A percentile compares a stretch with the other conserved stretches of the same genome.
Evolutionary conservation across 2,329 filamentous ascomycete species (phyloP).

Genomic region (Pseudocercospora cruenta): DNA sequence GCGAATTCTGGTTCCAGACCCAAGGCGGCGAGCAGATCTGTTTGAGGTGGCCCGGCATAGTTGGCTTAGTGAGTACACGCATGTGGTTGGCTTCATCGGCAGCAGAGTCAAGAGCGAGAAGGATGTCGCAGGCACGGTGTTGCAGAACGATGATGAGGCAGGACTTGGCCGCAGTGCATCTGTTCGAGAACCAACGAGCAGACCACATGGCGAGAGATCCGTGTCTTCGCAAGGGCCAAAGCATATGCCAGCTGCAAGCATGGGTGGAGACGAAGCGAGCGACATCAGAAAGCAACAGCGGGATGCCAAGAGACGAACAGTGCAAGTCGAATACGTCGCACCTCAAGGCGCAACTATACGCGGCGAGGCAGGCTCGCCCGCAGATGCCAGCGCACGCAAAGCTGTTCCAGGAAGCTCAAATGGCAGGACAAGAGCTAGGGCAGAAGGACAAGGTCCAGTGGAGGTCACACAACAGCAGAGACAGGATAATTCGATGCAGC

Average conservation of each 20-base stretch:
- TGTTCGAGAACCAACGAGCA: constrained; percentile 77
- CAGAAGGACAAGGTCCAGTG: constrained; percentile 58
- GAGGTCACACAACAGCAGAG: constrained; percentile 43
- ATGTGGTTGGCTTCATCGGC: constrained; percentile 94
- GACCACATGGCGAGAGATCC: constrained; percentile 27
- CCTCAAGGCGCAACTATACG: constrained; percentile 80
- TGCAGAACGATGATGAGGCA: constrained; percentile 58
- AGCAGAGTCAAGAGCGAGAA: constrained; percentile 86
- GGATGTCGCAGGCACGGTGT: constrained; percentile 81
- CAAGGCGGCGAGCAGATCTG: constrained; percentile 88
- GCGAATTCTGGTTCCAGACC: constrained; percentile 92
- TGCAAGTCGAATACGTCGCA: constrained; percentile 96
- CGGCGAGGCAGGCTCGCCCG: constrained; percentile 55
- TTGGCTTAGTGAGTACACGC: constrained; percentile 96
- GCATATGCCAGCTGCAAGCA: constrained; percentile 26
- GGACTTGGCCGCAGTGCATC: constrained; percentile 83
- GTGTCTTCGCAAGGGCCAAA: constrained; percentile 24
- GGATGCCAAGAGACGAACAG: constrained; percentile 88
- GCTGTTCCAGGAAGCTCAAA: constrained; percentile 33
- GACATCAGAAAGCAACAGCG: constrained; percentile 57
- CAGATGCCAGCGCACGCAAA: constrained; percentile 27
- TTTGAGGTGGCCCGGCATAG: constrained; percentile 98
- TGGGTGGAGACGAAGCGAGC: constrained; percentile 30
- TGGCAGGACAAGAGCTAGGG: constrained; percentile 54
- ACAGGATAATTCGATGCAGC: constrained; percentile 36